Evolutionary conservation across 495 filamentous ascomycete genomes (phyloP), one percentile per base, ranked within the genome.

Genomic region (Parathielavia appendiculata): DNA sequence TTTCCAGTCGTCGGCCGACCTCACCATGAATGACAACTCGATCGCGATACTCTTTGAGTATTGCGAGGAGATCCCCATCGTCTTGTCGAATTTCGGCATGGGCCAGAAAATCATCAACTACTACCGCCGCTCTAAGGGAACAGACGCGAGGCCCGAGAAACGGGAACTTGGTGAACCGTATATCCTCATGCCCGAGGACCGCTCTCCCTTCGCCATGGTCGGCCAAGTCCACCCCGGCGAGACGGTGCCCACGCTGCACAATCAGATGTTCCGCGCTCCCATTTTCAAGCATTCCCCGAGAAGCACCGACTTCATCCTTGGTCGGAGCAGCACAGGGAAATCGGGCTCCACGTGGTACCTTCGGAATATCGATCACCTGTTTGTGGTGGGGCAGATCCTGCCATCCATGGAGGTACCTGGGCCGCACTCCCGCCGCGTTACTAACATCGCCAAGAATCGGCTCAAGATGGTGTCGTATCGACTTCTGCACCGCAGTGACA

Each of bases 11-110:
- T 85, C 90, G 3, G 84, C 85, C 56, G 85, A 95, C 55, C 79
- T 99, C 14, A 87, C 86, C 1, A 71, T 96, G 64, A 87, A 84
- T 56, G 93, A 99, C 68, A 96, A 92, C 66, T 91, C 95, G 0
- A 86, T 82, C 23, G 84, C 87, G 16, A 76, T 96, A 10, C 78
- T 99, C 16, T 83, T 97, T 35, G 93, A 99, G 73, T 97, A 97
- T 72, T 93, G 90, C 12, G 93, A 99, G 68, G 90, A 97, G 69
- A 87, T 88, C 54, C 93, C 93, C 1, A 87, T 83, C 13, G 88
- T 92, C 56, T 77, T 99, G 60, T 96, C 93, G 9, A 95, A 95
- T 70, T 92, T 96, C 62, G 93, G 92, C 59, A 99, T 99, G 93
- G 92, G 90, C 51, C 92, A 84, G 68, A 86, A 89, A 41, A 83